These are phyloP conservation scores for Capronia coronata DNA, from an alignment of 2,329 filamentous ascomycete species.

Conservation along the genomic window DNA sequence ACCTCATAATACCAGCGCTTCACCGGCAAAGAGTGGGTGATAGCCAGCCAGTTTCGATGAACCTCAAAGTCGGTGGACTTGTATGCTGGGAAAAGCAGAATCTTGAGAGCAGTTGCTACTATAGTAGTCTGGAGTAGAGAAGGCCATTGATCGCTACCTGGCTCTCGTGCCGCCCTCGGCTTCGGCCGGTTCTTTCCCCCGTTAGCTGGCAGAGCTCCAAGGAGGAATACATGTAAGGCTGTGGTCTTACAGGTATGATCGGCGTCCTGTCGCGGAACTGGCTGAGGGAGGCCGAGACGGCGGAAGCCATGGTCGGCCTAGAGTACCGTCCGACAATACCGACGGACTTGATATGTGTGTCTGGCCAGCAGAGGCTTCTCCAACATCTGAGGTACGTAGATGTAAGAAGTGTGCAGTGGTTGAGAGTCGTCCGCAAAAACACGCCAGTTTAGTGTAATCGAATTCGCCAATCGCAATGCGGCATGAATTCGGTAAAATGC, in stretches of 20 bases:
- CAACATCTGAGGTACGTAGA: too few species aligned
- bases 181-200: not conserved
- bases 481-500: not conserved
- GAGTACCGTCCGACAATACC: not conserved
- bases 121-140: conserved; percentile 83
- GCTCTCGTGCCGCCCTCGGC: conserved; percentile 6
- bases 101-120: conserved; percentile 79
- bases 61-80: conserved; percentile 99
- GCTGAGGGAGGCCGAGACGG: conserved; percentile 29
- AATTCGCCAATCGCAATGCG: not conserved
- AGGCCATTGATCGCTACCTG: conserved; percentile 42
- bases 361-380: not conserved
- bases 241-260: conserved; percentile 17
- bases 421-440: not conserved
- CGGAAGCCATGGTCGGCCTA: conserved; percentile 14
- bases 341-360: not conserved
- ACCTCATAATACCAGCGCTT: conserved; percentile 92
- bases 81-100: conserved; percentile 89
- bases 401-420: too few species aligned
- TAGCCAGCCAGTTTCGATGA: conserved; percentile 96
- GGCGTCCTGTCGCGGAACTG: conserved; percentile 16
- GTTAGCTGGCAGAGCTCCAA: conserved; percentile 7
- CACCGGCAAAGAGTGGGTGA: conserved; percentile 80
- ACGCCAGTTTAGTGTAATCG: not conserved
- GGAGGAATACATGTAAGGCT: not conserved